Evolutionary conservation across 1,139 yeast species (phyloP).

Genomic region (Lizanozyma gosingica): DNA sequence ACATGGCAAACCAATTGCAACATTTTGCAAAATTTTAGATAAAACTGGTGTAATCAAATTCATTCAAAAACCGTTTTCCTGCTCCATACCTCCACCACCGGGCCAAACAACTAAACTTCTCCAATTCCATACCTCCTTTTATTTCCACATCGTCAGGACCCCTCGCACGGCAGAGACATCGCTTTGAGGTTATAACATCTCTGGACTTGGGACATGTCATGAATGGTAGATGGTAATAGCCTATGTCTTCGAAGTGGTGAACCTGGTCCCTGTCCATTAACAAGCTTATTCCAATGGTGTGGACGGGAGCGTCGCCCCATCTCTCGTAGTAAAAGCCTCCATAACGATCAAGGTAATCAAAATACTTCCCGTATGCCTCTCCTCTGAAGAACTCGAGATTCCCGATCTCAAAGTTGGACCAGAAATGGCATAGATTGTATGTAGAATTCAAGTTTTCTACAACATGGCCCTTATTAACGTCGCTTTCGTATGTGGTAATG

Average conservation of each 20-base stretch:
- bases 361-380: constrained; percentile 57
- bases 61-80: constrained; percentile 42
- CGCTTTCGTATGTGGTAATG: constrained; percentile 50
- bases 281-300: constrained; percentile 64
- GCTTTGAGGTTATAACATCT: constrained; percentile 40
- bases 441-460: constrained; percentile 22
- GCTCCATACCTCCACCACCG: constrained; percentile 80
- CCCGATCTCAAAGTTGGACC: constrained; percentile 92
- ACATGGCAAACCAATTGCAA: no score
- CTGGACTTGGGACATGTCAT: constrained; percentile 64
- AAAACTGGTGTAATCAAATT: constrained; percentile 12
- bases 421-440: constrained; percentile 89
- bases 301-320: constrained; percentile 99
- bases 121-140: constrained; percentile 42
- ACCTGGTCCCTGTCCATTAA: constrained; percentile 60
- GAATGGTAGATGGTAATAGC: constrained; percentile 80
- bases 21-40: no score
- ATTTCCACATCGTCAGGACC: constrained; percentile 28
- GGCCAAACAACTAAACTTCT: constrained; percentile 63
- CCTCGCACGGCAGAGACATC: constrained; percentile 60
- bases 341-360: constrained; percentile 55
- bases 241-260: constrained; percentile 87
- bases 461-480: constrained; percentile 18
- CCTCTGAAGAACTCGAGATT: constrained; percentile 73
- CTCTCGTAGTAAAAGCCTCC: constrained; percentile 90